These are phyloP conservation scores for Massariosphaeria phaeospora DNA, from an alignment of 495 filamentous ascomycete genomes.

Conservation along the genomic window DNA sequence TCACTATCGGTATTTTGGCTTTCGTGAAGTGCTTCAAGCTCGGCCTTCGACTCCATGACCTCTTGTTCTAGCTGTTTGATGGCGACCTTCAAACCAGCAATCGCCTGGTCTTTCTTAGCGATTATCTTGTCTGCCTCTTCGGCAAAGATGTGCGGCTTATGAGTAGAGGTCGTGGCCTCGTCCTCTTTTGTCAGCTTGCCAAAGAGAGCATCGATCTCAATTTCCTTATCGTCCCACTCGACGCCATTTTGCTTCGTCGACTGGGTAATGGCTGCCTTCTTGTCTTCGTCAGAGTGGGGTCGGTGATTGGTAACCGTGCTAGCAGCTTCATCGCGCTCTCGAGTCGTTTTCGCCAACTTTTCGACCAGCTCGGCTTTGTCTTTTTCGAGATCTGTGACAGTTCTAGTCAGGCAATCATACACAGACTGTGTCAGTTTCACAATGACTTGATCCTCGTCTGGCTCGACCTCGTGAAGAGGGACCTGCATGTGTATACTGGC, in stretches of 20 bases:
- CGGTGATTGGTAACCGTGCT: no score
- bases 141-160: no score
- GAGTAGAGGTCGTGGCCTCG: not conserved
- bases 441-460: not conserved
- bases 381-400: not conserved
- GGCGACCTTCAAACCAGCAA: not conserved
- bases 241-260: not conserved
- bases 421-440: not conserved
- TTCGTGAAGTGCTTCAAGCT: not conserved
- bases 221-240: no score
- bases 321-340: no score
- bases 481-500: no score
- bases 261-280: no score
- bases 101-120: constrained; percentile 1
- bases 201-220: not conserved
- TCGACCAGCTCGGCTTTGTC: not conserved
- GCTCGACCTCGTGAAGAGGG: not conserved
- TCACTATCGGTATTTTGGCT: no score
- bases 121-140: not conserved
- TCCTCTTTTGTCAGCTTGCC: not conserved
- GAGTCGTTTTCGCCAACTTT: no score
- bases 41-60: not conserved
- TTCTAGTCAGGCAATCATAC: not conserved
- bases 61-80: not conserved
- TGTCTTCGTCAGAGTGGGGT: no score